Evolutionary conservation across 805 yeast species (phyloP), one percentile per base, ranked within the genome.

Genomic region (Ogataea saltuana): DNA sequence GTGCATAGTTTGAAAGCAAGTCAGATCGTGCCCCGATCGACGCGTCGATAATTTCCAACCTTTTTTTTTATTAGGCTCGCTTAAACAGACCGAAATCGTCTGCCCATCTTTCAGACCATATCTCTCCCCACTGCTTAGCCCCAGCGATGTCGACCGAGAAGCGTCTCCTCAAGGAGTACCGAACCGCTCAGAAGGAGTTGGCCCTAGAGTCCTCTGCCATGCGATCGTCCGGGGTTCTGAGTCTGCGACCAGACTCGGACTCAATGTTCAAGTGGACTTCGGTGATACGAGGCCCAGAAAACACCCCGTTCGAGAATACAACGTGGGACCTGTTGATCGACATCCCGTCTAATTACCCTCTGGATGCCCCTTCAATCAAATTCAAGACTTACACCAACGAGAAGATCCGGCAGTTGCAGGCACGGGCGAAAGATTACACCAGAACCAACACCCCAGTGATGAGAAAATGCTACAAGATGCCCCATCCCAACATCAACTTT

Each of bases 281-380:
- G 1, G 55, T 59, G 2, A 69, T 83, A 10, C 57, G 61, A 29
- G 85, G 85, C 11, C 83, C 84, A 0, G 42, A 50, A 3, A 74
- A 69, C 18, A 72, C 85, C 1, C 75, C 76, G 0, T 84, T 72
- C 55, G 72, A 70, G 36, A 63, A 68, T n/a, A 78, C 79, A 3
- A 59, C 61, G 32, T 83, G 86, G 79, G 60, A 61, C 17, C 59
- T 84, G 26, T 56, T 53, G 1, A 76, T 84, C 5, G 38, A 49
- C 0, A 63, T 82, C 1, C 75, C 80, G 0, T 15, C 41, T 0
- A 63, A 64, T 13, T 84, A 84, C 50, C 91, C 91, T 0, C 56
- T 70, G 7, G 57, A 62, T 6, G 87, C 90, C 0, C 91, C 90
- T 3, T 47, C 43, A 10, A 69, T 83, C 41, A 61, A 52, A 41